A percentile compares a stretch with the other conserved stretches of the same genome.
Conservation (phyloP, 306 rosid genomes). For the Gleditsia sinensis region DNA sequence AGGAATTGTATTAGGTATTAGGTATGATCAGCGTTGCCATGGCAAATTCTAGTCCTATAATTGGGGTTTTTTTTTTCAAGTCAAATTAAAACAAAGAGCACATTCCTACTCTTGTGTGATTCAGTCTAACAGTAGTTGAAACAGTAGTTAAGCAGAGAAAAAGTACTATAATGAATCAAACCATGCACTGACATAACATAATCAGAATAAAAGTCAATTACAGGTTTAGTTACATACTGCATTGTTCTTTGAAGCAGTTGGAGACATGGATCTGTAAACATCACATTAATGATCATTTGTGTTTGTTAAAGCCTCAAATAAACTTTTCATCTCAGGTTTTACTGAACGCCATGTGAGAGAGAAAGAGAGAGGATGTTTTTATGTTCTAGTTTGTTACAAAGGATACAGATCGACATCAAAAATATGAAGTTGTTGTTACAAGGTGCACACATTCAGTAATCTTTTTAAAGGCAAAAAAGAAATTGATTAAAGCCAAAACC, state of each 20-base stretch:
- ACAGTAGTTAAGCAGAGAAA: not conserved
- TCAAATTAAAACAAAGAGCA: not conserved
- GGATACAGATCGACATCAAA: constrained; percentile 1
- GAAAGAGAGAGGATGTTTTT: not conserved
- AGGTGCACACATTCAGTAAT: not conserved
- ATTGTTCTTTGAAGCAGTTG: not conserved
- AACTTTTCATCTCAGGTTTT: not conserved
- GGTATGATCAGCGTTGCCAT: no score
- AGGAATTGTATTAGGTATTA: no score
- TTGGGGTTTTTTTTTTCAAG: not conserved
- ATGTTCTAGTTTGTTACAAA: no score
- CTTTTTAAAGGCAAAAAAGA: constrained; percentile 3
- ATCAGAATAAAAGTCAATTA: constrained; percentile 1
- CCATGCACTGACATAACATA: not conserved
- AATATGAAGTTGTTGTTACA: not conserved
- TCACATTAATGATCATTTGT: not conserved
- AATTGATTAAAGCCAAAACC: not conserved
- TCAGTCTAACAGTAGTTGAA: not conserved
- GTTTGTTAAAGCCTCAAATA: not conserved
- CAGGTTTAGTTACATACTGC: not conserved
- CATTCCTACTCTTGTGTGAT: not conserved
- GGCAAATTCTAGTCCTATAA: not conserved
- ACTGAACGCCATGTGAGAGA: not conserved
- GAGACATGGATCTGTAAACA: not conserved
- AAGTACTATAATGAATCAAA: not conserved